Evolutionary conservation across 2,329 filamentous ascomycete species (phyloP).

Genomic region (Diaporthe amygdali): DNA sequence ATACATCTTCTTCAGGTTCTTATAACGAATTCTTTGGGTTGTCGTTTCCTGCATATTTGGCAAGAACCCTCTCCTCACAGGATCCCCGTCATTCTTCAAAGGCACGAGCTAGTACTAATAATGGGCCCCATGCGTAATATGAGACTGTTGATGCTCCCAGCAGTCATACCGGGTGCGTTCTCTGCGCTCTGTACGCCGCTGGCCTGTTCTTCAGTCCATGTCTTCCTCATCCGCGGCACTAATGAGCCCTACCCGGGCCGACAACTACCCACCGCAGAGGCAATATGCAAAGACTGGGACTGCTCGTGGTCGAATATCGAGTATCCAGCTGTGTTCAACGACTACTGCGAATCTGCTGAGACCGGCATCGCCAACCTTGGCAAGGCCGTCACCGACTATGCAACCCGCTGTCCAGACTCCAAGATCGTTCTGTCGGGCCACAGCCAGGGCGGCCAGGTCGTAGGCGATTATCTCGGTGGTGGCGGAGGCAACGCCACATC

Average conservation of each 20-base stretch:
- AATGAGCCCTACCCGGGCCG: conserved; percentile 20
- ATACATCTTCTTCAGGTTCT: not conserved
- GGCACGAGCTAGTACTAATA: not conserved
- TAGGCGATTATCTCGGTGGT: conserved; percentile 25
- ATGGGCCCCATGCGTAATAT: not conserved
- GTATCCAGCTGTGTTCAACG: conserved; percentile 10
- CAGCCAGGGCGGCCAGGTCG: conserved; percentile 36
- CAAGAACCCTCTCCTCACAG: not conserved
- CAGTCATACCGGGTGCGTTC: not conserved
- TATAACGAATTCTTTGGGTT: not conserved
- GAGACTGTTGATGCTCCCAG: not conserved
- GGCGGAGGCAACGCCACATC: conserved; percentile 1
- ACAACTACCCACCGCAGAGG: conserved; percentile 4
- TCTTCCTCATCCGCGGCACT: conserved; percentile 22
- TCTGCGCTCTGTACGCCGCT: not conserved
- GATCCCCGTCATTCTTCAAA: not conserved
- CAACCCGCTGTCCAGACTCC: conserved; percentile 40
- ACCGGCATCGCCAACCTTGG: conserved; percentile 3
- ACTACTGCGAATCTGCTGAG: conserved; percentile 18
- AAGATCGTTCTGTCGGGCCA: conserved; percentile 48
- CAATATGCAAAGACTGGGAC: conserved; percentile 17
- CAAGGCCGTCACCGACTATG: conserved; percentile 15
- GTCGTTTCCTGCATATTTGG: not conserved
- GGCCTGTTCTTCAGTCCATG: conserved; percentile 7
- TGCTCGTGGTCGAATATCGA: conserved; percentile 12